phyloP scores from a whole-genome alignment of 345 rosid genomes.

The Pistacia vera region DNA sequence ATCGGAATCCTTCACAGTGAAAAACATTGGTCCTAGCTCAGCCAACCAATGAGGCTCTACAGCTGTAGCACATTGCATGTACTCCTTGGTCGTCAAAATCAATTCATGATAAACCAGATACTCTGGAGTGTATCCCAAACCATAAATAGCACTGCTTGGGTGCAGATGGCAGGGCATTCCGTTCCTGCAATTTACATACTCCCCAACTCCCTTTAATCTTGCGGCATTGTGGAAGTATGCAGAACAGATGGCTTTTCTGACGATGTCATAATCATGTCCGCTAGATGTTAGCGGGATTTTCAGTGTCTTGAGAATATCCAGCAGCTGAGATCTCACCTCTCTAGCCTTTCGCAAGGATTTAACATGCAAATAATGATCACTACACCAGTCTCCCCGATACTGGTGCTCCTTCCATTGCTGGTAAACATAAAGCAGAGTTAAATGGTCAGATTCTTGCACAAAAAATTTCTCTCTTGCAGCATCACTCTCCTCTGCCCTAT shows the following conservation, averaged over 20 bases:
- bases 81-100: conserved; percentile 87
- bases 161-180: conserved; percentile 98
- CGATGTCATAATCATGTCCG: conserved; percentile 71
- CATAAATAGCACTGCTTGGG: conserved; percentile 92
- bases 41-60: conserved; percentile 98
- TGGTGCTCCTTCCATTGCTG: conserved; percentile 95
- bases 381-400: conserved; percentile 97
- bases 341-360: conserved; percentile 87
- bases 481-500: conserved; percentile 94
- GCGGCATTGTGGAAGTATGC: conserved; percentile 98
- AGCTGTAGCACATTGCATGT: conserved; percentile 95
- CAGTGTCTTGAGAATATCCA: conserved; percentile 81
- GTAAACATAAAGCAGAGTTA: conserved; percentile 82
- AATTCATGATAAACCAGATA: conserved; percentile 90
- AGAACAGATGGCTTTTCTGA: conserved; percentile 87
- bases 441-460: conserved; percentile 94
- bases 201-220: conserved; percentile 89
- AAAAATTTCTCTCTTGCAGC: conserved; percentile 88
- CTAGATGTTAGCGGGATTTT: conserved; percentile 82
- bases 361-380: conserved; percentile 80
- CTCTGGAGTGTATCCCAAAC: conserved; percentile 85
- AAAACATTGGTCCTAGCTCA: conserved; percentile 96
- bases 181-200: conserved; percentile 79
- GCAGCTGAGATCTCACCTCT: conserved; percentile 94
- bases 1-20: conserved; percentile 90